A percentile compares a stretch with the other conserved stretches of the same genome.
Evolutionary conservation across 2,329 filamentous ascomycete genomes (phyloP).

Genomic region (Colletotrichum theobromicola): DNA sequence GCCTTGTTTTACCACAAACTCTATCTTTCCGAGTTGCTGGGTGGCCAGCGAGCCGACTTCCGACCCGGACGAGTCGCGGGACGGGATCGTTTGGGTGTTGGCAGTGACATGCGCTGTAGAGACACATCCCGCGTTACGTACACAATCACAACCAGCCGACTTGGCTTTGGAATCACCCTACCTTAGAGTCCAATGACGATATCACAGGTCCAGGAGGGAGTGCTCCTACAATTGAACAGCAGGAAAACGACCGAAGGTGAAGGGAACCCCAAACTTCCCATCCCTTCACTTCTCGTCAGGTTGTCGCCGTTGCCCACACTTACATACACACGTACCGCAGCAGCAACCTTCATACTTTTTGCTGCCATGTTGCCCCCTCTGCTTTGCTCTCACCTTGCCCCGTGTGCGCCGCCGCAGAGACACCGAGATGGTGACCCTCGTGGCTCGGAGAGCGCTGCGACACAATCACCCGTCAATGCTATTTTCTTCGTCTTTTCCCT

Average conservation of each 20-base stretch:
- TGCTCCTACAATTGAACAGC: neutral
- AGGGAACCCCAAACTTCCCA: neutral
- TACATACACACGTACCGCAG: neutral
- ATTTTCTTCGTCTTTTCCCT: neutral
- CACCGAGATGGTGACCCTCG: neutral
- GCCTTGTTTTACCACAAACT: constrained; percentile 21
- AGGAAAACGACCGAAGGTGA: neutral
- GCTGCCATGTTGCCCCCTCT: neutral
- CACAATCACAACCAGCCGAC: neutral
- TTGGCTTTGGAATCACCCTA: neutral
- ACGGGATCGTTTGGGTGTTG: neutral
- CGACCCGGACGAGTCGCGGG: constrained; percentile 18
- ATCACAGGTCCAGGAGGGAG: neutral
- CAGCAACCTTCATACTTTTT: neutral
- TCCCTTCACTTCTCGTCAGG: constrained; percentile 5
- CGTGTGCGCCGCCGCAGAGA: neutral
- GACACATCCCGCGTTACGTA: neutral
- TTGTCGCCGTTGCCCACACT: constrained; percentile 6
- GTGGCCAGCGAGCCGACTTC: constrained; percentile 16
- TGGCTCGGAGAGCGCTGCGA: neutral
- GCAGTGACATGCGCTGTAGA: neutral
- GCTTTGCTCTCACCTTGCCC: neutral
- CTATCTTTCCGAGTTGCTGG: constrained; percentile 16
- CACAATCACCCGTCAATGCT: neutral
- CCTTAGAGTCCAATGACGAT: neutral